Evolutionary conservation across 2,329 filamentous ascomycete species (phyloP).

Genomic region (Colletotrichum coccodes): DNA sequence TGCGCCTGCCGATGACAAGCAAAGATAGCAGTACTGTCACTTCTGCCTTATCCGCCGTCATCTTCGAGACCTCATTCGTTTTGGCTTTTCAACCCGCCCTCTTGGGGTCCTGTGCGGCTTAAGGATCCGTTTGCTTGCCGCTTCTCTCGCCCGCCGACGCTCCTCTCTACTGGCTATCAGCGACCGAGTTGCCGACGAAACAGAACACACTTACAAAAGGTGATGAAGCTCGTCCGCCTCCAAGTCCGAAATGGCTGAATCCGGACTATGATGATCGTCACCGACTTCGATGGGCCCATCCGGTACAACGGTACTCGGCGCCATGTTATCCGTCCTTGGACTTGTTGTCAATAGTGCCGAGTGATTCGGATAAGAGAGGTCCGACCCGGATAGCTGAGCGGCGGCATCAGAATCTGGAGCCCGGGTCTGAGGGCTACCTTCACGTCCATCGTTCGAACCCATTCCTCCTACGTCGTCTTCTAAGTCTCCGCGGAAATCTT

Average conservation of each 20-base stretch:
- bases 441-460: background rate
- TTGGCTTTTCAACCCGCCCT: constrained; percentile 16
- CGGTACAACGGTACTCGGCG: background rate
- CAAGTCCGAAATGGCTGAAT: constrained; percentile 16
- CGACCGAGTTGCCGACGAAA: background rate
- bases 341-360: background rate
- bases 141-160: constrained; percentile 4
- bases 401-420: background rate
- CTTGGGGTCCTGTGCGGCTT: background rate
- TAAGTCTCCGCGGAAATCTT: background rate
- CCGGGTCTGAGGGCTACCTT: background rate
- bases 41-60: background rate
- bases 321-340: background rate
- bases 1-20: background rate
- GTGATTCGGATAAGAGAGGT: background rate
- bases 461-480: background rate
- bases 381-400: background rate
- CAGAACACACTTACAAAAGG: background rate
- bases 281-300: constrained; percentile 9
- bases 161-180: constrained; percentile 4
- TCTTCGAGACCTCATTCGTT: constrained; percentile 11
- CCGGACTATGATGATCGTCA: background rate
- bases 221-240: constrained; percentile 8
- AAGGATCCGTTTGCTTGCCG: background rate
- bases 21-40: background rate